A percentile compares a stretch with the other conserved stretches of the same genome.
phyloP scores from a whole-genome alignment of 352 stramenopile genomes.

The Phytopythium montanum region DNA sequence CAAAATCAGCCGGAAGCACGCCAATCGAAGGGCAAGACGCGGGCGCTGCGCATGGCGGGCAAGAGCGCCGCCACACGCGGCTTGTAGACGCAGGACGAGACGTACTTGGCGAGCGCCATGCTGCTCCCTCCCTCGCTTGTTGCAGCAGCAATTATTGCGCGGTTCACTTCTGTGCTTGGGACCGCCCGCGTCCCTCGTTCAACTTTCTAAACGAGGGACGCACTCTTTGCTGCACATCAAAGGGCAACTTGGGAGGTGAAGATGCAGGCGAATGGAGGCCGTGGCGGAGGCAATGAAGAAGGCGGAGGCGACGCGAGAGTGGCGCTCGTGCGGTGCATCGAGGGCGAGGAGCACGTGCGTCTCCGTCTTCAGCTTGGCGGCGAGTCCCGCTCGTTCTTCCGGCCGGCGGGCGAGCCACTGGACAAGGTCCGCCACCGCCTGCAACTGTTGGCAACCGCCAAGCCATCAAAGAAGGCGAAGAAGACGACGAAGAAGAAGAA shows the following conservation, averaged over 20 bases:
- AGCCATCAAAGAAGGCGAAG: conserved; percentile 20
- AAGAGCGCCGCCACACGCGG: not conserved
- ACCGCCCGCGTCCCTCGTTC: not conserved
- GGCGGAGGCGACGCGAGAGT: conserved; percentile 8
- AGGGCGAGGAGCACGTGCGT: conserved; percentile 42
- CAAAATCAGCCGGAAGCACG: not conserved
- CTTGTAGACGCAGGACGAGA: not conserved
- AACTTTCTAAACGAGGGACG: not conserved
- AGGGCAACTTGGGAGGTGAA: not conserved
- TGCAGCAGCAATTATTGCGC: too few species aligned
- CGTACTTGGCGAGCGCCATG: conserved; percentile 20
- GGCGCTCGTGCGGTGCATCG: conserved; percentile 41
- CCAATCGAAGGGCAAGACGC: not conserved
- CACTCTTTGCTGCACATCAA: not conserved
- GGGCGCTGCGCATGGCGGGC: not conserved
- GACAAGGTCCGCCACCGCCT: conserved; percentile 59
- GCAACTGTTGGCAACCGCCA: conserved; percentile 43
- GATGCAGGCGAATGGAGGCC: not conserved
- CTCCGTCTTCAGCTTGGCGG: conserved; percentile 42
- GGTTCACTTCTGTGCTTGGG: not conserved
- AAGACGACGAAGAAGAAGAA: conserved; percentile 19
- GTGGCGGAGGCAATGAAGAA: too few species aligned
- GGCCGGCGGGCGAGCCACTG: conserved; percentile 32
- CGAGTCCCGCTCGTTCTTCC: conserved; percentile 53
- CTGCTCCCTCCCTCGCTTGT: not conserved